Base-by-base conservation (phyloP, 805 yeast genomes). In the Hanseniaspora nectarophila region DNA sequence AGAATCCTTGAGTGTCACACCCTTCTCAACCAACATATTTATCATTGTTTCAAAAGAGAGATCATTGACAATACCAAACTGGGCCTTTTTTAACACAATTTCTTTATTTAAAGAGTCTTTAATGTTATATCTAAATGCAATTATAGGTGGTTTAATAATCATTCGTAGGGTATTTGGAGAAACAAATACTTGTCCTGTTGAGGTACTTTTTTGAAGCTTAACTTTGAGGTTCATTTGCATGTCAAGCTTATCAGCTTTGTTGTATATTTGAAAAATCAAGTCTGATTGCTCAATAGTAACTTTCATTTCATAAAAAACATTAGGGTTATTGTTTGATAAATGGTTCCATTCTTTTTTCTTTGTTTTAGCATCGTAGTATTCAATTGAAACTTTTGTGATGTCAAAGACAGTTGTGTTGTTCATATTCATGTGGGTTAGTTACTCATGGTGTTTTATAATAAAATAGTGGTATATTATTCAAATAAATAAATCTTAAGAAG, bases 121-220 rank as follows among this genome's bases (percentile, higher is more conserved):
- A 0, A 49, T 24, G 24, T 33, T 42, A 34, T 49, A 49, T 26
- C 53, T 37, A 20, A 49, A 28, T 4, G 53, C 53, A 15, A 49
- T 29, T 24, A 49, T 28, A n/a, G 53, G 53, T 13, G 53, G 35
- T n/a, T 49, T 49, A 2, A 42, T 33, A n/a, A 42, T 42, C 35
- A 49, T 40, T 42, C 46, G 42, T n/a, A 49, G 23, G 5, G 45
- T 24, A 16, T 10, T 13, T 12, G 46, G 28, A 10, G 37, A 24
- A 8, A 49, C 53, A 26, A 15, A 9, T 5, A 23, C 18, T 20
- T 34, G 34, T 2, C 29, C 35, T 2, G 21, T 16, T 8, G 15
- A 15, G 7, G 34, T n/a, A 21, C 42, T 21, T 33, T 2, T 32
- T 20, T 42, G 32, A 28, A 8, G 18, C 15, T 32, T 33, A 3